Conservation (phyloP, 805 yeast species). For the Scheffersomyces stipitis region DNA sequence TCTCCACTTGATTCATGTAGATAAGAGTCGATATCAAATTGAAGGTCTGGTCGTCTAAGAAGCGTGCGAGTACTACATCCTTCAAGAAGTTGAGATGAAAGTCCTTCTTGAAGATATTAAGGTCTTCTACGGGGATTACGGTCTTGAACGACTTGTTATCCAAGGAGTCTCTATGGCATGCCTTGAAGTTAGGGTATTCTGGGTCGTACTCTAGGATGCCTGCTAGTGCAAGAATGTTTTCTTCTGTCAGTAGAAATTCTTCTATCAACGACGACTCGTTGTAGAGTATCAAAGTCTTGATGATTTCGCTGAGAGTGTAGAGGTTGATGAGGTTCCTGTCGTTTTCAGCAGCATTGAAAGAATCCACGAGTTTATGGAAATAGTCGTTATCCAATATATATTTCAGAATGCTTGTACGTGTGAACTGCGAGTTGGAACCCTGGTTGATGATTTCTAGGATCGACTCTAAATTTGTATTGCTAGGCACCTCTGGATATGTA, state of each 20-base stretch:
- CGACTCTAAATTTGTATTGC: constrained; percentile 48
- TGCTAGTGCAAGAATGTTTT: constrained; percentile 49
- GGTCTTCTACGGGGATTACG: constrained; percentile 56
- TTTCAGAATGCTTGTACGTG: constrained; percentile 58
- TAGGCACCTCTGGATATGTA: constrained; percentile 60
- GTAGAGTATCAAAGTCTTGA: constrained; percentile 68
- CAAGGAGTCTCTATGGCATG: constrained; percentile 73
- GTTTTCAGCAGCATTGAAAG: constrained; percentile 59
- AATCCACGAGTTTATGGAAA: constrained; percentile 47
- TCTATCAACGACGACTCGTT: constrained; percentile 53
- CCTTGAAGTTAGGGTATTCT: constrained; percentile 75
- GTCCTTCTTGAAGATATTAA: constrained; percentile 63
- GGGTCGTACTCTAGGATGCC: constrained; percentile 90
- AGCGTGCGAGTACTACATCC: constrained; percentile 81
- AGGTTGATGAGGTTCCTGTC: constrained; percentile 52
- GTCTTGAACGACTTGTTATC: constrained; percentile 64
- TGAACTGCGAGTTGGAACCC: constrained; percentile 60
- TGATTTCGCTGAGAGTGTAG: constrained; percentile 67
- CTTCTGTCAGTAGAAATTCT: constrained; percentile 30
- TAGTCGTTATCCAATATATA: constrained; percentile 56
- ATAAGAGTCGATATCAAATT: constrained; percentile 66
- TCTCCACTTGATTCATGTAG: constrained; percentile 64
- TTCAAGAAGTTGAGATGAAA: constrained; percentile 77
- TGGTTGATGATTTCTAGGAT: constrained; percentile 59
- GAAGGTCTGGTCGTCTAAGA: constrained; percentile 78